phyloP scores from a whole-genome alignment of 495 filamentous ascomycete species.

The Hypoxylon fuscum region DNA sequence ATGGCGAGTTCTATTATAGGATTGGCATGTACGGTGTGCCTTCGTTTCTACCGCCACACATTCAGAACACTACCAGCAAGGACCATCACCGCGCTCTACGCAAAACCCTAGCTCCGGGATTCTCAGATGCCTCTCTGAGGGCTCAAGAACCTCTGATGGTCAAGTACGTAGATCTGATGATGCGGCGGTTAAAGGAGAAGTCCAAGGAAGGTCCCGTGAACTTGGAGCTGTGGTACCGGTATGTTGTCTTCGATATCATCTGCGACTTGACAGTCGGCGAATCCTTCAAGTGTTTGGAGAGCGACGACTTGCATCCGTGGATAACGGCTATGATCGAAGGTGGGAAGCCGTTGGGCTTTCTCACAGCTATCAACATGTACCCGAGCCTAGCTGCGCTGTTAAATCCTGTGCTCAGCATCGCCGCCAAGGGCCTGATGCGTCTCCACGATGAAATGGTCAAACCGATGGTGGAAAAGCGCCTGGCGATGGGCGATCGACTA shows the following conservation, averaged over 20 bases:
- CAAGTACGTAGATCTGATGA: conserved; percentile 52
- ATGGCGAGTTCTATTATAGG: background rate
- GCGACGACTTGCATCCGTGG: conserved; percentile 52
- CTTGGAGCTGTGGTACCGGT: conserved; percentile 56
- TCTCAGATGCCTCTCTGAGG: conserved; percentile 55
- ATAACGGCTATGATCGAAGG: conserved; percentile 46
- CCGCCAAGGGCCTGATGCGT: conserved; percentile 13
- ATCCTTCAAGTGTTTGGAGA: conserved; percentile 56
- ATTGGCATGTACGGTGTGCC: conserved; percentile 32
- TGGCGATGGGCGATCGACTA: conserved; percentile 32
- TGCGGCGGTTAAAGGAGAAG: conserved; percentile 47
- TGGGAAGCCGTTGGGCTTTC: conserved; percentile 21
- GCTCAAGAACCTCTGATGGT: conserved; percentile 56
- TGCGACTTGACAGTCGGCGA: conserved; percentile 63
- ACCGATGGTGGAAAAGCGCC: conserved; percentile 31
- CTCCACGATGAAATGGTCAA: conserved; percentile 27
- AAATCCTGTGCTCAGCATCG: conserved; percentile 9
- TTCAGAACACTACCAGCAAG: conserved; percentile 27
- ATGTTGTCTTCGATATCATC: conserved; percentile 61
- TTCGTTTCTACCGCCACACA: conserved; percentile 21
- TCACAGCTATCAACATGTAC: conserved; percentile 28
- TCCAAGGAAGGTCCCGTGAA: conserved; percentile 34
- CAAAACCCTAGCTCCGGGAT: conserved; percentile 52
- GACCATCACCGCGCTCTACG: conserved; percentile 44
- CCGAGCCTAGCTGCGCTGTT: conserved; percentile 13